phyloP scores from a whole-genome alignment of 1,284 basidiomycete genomes.

The Rhodotorula sp. region DNA sequence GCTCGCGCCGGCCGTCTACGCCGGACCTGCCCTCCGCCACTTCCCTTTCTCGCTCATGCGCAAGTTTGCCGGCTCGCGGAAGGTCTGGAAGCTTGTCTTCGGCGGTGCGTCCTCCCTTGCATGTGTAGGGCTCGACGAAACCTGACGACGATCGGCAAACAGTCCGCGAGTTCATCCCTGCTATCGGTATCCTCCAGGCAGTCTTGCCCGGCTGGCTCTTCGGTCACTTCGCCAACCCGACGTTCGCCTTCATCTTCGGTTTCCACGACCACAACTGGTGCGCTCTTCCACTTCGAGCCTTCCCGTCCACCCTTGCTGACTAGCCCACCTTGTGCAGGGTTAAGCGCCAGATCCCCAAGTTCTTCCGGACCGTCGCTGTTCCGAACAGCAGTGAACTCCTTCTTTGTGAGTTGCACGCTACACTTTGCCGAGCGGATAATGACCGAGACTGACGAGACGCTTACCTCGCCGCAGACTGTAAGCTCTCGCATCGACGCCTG shows the following conservation, averaged over 20 bases:
- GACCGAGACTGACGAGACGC: not conserved
- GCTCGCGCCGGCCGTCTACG: constrained; percentile 61
- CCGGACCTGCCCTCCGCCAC: constrained; percentile 57
- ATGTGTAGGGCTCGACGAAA: not conserved
- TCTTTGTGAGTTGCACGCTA: constrained; percentile 24
- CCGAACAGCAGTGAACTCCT: constrained; percentile 43
- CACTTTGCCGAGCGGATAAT: too few species aligned
- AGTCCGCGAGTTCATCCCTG: constrained; percentile 61
- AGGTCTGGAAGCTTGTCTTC: constrained; percentile 57
- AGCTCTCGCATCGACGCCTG: not conserved
- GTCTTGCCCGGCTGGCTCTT: constrained; percentile 56
- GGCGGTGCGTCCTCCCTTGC: constrained; percentile 43
- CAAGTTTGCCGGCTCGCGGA: constrained; percentile 53
- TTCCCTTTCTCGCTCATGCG: constrained; percentile 58
- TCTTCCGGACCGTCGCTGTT: constrained; percentile 61
- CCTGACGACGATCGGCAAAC: constrained; percentile 4
- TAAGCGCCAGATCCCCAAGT: constrained; percentile 58
- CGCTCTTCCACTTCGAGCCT: not conserved
- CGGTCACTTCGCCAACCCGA: constrained; percentile 46
- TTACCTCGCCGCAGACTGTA: not conserved
- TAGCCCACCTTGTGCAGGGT: constrained; percentile 45
- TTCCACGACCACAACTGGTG: constrained; percentile 21
- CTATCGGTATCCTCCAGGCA: constrained; percentile 59
- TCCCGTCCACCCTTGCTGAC: not conserved
- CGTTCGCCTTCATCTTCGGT: constrained; percentile 42